Conservation (phyloP, 768 basidiomycete genomes). For the Tricholoma hemisulphureum region DNA sequence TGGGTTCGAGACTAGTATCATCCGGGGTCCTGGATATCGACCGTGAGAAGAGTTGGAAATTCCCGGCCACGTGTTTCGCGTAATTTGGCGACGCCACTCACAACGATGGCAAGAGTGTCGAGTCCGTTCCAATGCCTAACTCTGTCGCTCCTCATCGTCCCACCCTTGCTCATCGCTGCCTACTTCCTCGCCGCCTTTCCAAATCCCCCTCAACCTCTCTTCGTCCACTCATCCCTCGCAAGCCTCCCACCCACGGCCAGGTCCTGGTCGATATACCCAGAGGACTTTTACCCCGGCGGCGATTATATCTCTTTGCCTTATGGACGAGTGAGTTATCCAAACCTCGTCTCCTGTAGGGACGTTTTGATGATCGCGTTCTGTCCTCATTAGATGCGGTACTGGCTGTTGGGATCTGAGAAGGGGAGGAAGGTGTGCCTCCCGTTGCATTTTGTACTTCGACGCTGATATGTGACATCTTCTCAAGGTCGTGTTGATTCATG, state of each 20-base stretch:
- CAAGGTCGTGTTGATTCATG: constrained; percentile 76
- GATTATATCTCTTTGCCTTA: constrained; percentile 64
- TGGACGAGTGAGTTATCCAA: constrained; percentile 45
- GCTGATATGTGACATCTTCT: not conserved
- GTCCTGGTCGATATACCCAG: constrained; percentile 72
- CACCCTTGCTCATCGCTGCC: constrained; percentile 55
- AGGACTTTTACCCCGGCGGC: constrained; percentile 63
- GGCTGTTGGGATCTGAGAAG: constrained; percentile 69
- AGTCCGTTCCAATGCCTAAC: constrained; percentile 51
- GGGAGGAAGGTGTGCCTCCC: constrained; percentile 56
- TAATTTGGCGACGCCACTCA: too few relatives aligned
- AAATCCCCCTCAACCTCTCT: constrained; percentile 48
- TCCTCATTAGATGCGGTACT: constrained; percentile 61
- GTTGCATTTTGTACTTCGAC: constrained; percentile 1
- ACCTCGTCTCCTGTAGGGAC: not conserved
- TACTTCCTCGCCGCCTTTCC: constrained; percentile 71
- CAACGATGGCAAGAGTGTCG: constrained; percentile 22
- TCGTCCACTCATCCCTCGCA: constrained; percentile 57
- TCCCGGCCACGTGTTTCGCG: too few relatives aligned
- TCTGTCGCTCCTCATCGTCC: constrained; percentile 56
- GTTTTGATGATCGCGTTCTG: not conserved
- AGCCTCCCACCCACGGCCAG: constrained; percentile 52
- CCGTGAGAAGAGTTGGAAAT: too few relatives aligned
- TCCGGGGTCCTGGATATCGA: too few relatives aligned
- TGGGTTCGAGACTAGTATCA: too few relatives aligned